Base-by-base conservation (phyloP, 225 moss, liverwort and hornwort species). In the Polytrichum formosum region DNA sequence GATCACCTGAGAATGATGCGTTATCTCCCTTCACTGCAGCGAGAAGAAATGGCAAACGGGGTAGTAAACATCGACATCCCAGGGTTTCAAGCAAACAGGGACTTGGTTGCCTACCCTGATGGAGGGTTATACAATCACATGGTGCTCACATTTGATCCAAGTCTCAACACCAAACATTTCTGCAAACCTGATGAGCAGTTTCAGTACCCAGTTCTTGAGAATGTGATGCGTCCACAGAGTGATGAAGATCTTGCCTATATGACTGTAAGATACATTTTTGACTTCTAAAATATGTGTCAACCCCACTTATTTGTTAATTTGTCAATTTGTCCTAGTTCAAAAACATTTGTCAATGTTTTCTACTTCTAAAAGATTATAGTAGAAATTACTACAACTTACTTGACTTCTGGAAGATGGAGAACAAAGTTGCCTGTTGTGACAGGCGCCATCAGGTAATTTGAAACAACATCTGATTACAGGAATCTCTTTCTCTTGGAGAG, bases 161-260 rank as follows among this genome's bases (percentile, higher is more conserved):
- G 68, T 30, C 63, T 73, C 29, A 76, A 76, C 46, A 65, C 56
- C 13, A 64, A 59, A 22, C 63, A 28, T 54, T 63, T 64, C 68
- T 28, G 54, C 46, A 27, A 23, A 9, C 68, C 65, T 16, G 65
- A 65, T 60, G 23, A 55, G 20, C 67, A 73, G 2, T 80, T 80
- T 21, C 23, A 68, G 27, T 80, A 80, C 65, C 80, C 80, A 62
- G 31, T 72, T 22, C 64, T 68, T 1, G 27, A 76, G 28, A 64
- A 65, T 56, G 76, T 76, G 35, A 72, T 25, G 18, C 65, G 73
- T 56, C 76, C 76, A 29, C 56, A 46, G 27, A 64, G 60, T 37
- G 72, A 80, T 69, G 69, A 76, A 72, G 76, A 80, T 69, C 76
- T 80, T 64, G 80, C 76, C 2, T 80, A 56, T 21, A 76, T 76